Base-by-base conservation (phyloP, 1,284 basidiomycete species). In the Moesziomyces parantarcticus region DNA sequence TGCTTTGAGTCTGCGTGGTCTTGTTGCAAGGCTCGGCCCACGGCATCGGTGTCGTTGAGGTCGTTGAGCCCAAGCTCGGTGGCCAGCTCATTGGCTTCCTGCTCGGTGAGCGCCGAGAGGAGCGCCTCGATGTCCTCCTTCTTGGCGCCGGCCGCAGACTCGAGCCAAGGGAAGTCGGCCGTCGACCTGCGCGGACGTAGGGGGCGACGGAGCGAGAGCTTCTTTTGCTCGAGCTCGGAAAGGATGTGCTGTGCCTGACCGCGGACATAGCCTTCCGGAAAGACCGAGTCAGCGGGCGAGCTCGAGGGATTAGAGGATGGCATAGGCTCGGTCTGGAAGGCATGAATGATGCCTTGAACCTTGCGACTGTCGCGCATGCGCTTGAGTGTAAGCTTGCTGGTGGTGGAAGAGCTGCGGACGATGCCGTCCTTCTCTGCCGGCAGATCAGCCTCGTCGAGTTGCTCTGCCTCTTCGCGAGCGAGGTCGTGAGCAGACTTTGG, bases 321-420 rank as follows among this genome's bases (percentile, higher is more conserved):
- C 49, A 58, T 52, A 16, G 57, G 41, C 5, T 59, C 16, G 9
- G 56, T 55, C 58, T 80, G 74, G 51, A 80, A 80, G 9, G 70
- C 70, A 16, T 66, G 58, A 29, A 80, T 80, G 65, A 80, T 78
- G 7, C 75, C 73, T 16, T 55, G 52, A 10, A 80, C 74, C 40
- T 67, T 69, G 16, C 69, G 64, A 32, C 72, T 75, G 53, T 80
- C 77, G n/a, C 75, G 67, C 61, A 79, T 64, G 39, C 77, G 71
- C 47, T 77, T 79, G 16, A 79, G 56, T 18, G 77, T 79, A 16
- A 70, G 60, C 53, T 70, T 76, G 57, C 72, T 74, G 25, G 58
- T 67, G 10, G 56, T 50, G 57, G 69, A 74, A 16, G 57, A 56
- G 40, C 32, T 50, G 45, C 53, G 58, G 20, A 59, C 58, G 39